A percentile compares a stretch with the other conserved stretches of the same genome.
Conservation (phyloP, 306 rosid genomes). For the Inga leiocalycina region DNA sequence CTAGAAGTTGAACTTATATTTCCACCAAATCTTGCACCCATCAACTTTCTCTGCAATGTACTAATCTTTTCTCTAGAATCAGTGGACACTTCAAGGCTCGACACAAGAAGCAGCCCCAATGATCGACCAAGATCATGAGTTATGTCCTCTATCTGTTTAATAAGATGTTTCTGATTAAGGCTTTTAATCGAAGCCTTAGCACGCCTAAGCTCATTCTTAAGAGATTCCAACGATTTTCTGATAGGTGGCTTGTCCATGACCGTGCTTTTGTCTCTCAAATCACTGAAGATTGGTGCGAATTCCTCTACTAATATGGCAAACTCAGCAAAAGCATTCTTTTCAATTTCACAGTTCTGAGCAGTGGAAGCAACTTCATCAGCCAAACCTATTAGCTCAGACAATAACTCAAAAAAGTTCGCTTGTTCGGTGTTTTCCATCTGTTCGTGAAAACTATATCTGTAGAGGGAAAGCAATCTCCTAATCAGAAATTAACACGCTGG, state of each 20-base stretch:
- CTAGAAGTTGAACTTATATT: constrained; percentile 56
- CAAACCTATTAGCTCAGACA: constrained; percentile 47
- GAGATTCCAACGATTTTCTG: constrained; percentile 72
- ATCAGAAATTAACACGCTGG: not conserved
- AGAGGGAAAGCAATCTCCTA: constrained; percentile 4
- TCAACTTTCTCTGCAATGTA: constrained; percentile 57
- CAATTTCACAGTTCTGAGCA: constrained; percentile 50
- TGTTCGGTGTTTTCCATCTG: constrained; percentile 41
- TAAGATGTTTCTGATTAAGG: constrained; percentile 44
- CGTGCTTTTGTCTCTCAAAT: constrained; percentile 47
- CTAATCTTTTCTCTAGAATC: constrained; percentile 63
- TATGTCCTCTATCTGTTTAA: constrained; percentile 59
- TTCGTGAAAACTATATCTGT: constrained; percentile 15
- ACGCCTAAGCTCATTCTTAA: constrained; percentile 62
- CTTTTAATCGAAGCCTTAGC: constrained; percentile 46
- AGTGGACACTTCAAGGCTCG: constrained; percentile 59
- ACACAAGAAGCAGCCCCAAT: constrained; percentile 68
- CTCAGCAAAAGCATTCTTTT: constrained; percentile 48
- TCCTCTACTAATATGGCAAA: constrained; percentile 58
- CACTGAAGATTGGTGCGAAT: constrained; percentile 59
- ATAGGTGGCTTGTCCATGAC: constrained; percentile 56
- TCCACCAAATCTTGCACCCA: constrained; percentile 53
- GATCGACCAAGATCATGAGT: constrained; percentile 83
- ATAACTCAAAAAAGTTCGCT: constrained; percentile 43
- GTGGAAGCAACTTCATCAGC: constrained; percentile 57